phyloP scores from a whole-genome alignment of 2,329 filamentous ascomycete genomes.

The Cladosporium sp. region DNA sequence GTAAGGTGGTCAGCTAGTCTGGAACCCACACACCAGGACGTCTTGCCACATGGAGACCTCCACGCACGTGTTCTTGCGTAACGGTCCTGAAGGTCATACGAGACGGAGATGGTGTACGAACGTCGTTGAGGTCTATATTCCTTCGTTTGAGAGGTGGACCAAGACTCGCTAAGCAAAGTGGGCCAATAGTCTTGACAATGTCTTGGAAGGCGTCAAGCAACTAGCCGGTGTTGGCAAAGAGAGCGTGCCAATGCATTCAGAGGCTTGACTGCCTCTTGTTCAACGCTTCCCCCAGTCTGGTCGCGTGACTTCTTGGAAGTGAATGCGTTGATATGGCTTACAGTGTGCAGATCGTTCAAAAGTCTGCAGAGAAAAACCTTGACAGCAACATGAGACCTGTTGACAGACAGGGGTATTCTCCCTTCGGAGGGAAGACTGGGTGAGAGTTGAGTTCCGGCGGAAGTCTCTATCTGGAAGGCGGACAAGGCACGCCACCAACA shows the following conservation, averaged over 20 bases:
- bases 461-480: too few relatives aligned
- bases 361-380: neutral
- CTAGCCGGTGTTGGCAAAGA: conserved; percentile 9
- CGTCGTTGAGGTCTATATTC: neutral
- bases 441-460: too few relatives aligned
- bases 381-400: neutral
- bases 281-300: neutral
- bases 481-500: too few relatives aligned
- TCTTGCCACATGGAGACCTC: neutral
- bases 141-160: neutral
- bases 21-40: neutral
- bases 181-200: neutral
- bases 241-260: too few relatives aligned
- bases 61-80: neutral
- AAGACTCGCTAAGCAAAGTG: neutral
- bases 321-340: neutral
- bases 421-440: too few relatives aligned
- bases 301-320: neutral
- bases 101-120: neutral
- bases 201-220: conserved; percentile 9
- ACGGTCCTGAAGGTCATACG: too few relatives aligned
- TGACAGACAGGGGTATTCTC: neutral
- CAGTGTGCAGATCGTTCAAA: neutral
- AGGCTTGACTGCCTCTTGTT: neutral
- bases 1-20: too few relatives aligned